Base-by-base conservation (phyloP, 352 stramenopile species). In the Phytophthora europaea region DNA sequence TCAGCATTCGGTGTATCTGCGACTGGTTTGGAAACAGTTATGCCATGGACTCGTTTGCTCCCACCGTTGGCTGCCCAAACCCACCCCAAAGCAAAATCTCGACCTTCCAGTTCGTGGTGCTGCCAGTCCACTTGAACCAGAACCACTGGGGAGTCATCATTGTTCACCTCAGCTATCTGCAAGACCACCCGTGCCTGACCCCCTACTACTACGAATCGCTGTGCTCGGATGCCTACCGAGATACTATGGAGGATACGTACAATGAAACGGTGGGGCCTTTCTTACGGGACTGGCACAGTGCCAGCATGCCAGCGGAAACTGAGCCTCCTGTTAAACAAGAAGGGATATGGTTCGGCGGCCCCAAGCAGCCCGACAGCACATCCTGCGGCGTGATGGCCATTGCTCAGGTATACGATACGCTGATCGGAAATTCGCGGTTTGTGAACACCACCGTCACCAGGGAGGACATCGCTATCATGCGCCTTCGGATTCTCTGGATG, bases 311-410 rank as follows among this genome's bases (percentile, higher is more conserved):
- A 60, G 20, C 3, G n/a, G n/a, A n/a, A n/a, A 48, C 16, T 4
- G 61, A 60, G 2, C 4, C 4, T 23, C 61, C 51, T 28, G 6
- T 34, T 7, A 12, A 68, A 55, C 12, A 31, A 45, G 26, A 43
- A n/a, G 61, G 18, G 8, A 23, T 68, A 0, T 68, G 50, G 52
- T 10, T 68, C 7, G 26, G 50, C 9, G 9, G 2, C 1, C 59
- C 59, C 4, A 65, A 57, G 38, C 47, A 50, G 22, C 59, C 45
- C 4, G 61, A 68, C 36, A 50, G 61, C 9, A 67, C 61, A 3
- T 67, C 48, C 2, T 67, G 60, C 16, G 48, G 60, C 9, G 60
- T 66, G 5, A n/a, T 66, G n/a, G 58, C 47, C 9, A 59, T 59
- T 18, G 33, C 60, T 1, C 45, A 52, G 12, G 48, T 31, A 8